phyloP scores from a whole-genome alignment of 1,284 basidiomycete genomes.

The Ceratorhiza oryzae-sativae region DNA sequence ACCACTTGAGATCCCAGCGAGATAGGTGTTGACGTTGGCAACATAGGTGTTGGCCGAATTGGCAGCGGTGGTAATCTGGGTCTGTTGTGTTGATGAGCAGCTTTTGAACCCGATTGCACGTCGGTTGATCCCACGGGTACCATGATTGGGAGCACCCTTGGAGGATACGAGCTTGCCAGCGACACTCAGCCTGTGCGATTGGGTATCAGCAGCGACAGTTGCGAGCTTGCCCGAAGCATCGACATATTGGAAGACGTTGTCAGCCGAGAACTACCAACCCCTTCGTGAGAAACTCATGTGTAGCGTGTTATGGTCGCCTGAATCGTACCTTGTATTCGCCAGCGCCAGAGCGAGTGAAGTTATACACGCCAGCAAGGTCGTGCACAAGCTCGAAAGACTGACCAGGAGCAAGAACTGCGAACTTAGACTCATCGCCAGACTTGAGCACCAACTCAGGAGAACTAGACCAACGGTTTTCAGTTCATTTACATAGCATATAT shows the following conservation, averaged over 20 bases:
- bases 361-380: constrained; percentile 41
- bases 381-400: constrained; percentile 40
- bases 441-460: constrained; percentile 27
- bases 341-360: constrained; percentile 40
- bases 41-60: constrained; percentile 40
- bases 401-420: constrained; percentile 39
- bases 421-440: constrained; percentile 26
- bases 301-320: background rate
- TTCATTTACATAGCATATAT: background rate
- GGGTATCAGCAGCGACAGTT: constrained; percentile 23
- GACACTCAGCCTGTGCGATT: constrained; percentile 30
- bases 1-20: constrained; percentile 30
- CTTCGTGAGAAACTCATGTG: background rate
- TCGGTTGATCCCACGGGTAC: background rate
- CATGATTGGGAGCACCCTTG: constrained; percentile 20
- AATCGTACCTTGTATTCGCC: constrained; percentile 26
- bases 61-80: constrained; percentile 38
- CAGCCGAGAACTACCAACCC: constrained; percentile 19
- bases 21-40: constrained; percentile 21
- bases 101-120: constrained; percentile 30
- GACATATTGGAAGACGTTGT: constrained; percentile 36
- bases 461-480: background rate
- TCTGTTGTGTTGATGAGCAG: constrained; percentile 35
- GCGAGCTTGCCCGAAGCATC: constrained; percentile 26
- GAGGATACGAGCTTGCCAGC: constrained; percentile 37